A percentile compares a stretch with the other conserved stretches of the same genome.
phyloP scores from a whole-genome alignment of 2,329 filamentous ascomycete species.

The Fusarium sp. region DNA sequence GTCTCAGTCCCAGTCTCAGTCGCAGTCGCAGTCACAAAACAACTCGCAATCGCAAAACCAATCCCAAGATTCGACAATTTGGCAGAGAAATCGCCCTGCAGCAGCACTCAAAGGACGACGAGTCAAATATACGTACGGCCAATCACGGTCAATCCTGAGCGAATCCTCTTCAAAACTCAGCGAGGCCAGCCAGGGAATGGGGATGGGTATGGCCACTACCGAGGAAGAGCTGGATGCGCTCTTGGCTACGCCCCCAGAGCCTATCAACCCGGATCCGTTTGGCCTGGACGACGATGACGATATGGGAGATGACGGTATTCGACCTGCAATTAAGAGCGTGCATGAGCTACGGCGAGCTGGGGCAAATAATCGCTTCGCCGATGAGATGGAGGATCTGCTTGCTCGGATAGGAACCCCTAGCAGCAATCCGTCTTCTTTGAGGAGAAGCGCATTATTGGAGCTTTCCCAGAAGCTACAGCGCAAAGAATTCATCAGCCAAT shows the following conservation, averaged over 20 bases:
- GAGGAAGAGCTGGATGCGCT: slow-evolving; percentile 41
- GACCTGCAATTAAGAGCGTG: slow-evolving; percentile 68
- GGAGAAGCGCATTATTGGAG: slow-evolving; percentile 69
- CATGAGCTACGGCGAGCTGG: slow-evolving; percentile 74
- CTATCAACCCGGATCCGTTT: slow-evolving; percentile 42
- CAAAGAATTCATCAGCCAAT: slow-evolving; percentile 73
- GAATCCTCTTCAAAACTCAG: slow-evolving; percentile 46
- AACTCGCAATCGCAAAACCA: slow-evolving; percentile 25
- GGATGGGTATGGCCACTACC: slow-evolving; percentile 33
- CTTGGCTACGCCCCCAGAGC: slow-evolving; percentile 39
- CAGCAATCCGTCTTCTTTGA: slow-evolving; percentile 59
- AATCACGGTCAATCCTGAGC: slow-evolving; percentile 47
- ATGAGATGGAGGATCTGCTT: slow-evolving; percentile 72
- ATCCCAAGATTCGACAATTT: slow-evolving; percentile 35
- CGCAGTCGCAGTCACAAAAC: slow-evolving; percentile 26
- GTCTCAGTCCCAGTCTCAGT: background rate
- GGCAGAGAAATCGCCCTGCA: slow-evolving; percentile 43
- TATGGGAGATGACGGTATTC: slow-evolving; percentile 55
- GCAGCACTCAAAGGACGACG: slow-evolving; percentile 46
- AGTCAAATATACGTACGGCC: slow-evolving; percentile 52
- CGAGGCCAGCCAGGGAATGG: slow-evolving; percentile 33
- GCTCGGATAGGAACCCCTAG: slow-evolving; percentile 67
- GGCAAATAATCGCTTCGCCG: slow-evolving; percentile 72
- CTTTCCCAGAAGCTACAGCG: slow-evolving; percentile 69
- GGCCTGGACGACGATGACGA: slow-evolving; percentile 46